phyloP scores from a whole-genome alignment of 257 asterid species.

The Penstemon barbatus region DNA sequence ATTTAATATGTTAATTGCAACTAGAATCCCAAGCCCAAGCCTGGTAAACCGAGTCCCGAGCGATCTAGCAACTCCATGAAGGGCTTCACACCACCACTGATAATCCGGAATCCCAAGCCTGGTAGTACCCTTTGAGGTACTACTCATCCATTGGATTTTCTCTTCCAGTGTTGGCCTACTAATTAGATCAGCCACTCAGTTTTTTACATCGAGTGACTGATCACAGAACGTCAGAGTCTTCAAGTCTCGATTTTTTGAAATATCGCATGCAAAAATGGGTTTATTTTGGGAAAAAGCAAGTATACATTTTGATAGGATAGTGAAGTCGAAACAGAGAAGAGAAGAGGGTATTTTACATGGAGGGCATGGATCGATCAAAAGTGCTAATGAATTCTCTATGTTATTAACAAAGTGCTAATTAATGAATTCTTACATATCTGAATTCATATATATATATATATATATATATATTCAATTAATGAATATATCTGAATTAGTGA shows the following conservation, averaged over 20 bases:
- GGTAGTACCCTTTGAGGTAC: conserved; percentile 43
- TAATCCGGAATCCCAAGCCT: conserved; percentile 68
- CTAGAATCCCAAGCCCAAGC: neutral
- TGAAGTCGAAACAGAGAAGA: neutral
- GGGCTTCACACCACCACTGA: conserved; percentile 87
- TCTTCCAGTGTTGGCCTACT: conserved; percentile 54
- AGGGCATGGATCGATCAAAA: conserved; percentile 40
- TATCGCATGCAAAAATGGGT: conserved; percentile 68
- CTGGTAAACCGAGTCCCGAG: conserved; percentile 52
- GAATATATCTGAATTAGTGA: too few relatives aligned
- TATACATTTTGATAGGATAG: neutral
- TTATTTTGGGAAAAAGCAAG: conserved; percentile 29
- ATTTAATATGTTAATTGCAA: too few relatives aligned
- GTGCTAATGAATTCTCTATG: too few relatives aligned
- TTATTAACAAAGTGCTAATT: too few relatives aligned
- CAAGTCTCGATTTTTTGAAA: conserved; percentile 42
- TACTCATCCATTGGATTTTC: conserved; percentile 65
- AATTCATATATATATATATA: too few relatives aligned
- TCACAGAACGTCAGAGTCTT: conserved; percentile 58
- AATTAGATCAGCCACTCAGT: conserved; percentile 55
- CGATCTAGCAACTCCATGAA: conserved; percentile 62
- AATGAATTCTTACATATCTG: too few relatives aligned
- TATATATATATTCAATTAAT: too few relatives aligned
- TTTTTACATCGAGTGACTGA: conserved; percentile 38
- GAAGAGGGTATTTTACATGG: conserved; percentile 34